A percentile compares a stretch with the other conserved stretches of the same genome.
phyloP scores from a whole-genome alignment of 805 yeast genomes.

The Kodamaea restingae region DNA sequence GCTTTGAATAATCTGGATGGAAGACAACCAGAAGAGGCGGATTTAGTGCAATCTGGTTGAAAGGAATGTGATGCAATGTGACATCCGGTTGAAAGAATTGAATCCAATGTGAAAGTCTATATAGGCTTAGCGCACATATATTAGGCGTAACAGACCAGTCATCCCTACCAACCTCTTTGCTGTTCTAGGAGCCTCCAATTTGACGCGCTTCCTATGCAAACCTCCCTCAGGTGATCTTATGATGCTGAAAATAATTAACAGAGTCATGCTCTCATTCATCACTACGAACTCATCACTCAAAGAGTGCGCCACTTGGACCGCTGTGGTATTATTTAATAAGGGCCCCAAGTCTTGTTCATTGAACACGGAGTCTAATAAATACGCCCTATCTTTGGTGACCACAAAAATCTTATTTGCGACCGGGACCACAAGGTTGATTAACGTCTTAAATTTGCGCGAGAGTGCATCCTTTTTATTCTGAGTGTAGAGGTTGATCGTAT shows the following conservation, averaged over 20 bases:
- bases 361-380: not conserved
- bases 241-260: conserved; percentile 4
- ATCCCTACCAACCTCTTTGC: conserved; percentile 5
- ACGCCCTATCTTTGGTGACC: conserved; percentile 3
- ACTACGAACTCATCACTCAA: conserved; percentile 3
- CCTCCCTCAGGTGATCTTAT: not conserved
- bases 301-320: conserved; percentile 4
- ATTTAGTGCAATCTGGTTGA: no score
- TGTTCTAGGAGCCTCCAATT: not conserved
- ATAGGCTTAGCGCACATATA: conserved; percentile 2
- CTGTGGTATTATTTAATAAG: conserved; percentile 5
- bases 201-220: conserved; percentile 1
- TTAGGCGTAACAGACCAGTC: conserved; percentile 5
- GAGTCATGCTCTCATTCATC: conserved; percentile 1
- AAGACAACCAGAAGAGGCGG: no score
- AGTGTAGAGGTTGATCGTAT: not conserved
- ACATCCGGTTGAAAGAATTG: no score
- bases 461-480: not conserved
- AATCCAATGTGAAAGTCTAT: no score
- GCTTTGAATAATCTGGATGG: no score
- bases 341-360: conserved; percentile 4
- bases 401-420: conserved; percentile 1
- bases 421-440: conserved; percentile 5
- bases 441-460: conserved; percentile 1
- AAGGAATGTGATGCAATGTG: no score